Percentiles rank a stretch among this genome's conserved stretches.
Conservation (phyloP, 768 basidiomycete species). For the Fistulinella prunicolor region DNA sequence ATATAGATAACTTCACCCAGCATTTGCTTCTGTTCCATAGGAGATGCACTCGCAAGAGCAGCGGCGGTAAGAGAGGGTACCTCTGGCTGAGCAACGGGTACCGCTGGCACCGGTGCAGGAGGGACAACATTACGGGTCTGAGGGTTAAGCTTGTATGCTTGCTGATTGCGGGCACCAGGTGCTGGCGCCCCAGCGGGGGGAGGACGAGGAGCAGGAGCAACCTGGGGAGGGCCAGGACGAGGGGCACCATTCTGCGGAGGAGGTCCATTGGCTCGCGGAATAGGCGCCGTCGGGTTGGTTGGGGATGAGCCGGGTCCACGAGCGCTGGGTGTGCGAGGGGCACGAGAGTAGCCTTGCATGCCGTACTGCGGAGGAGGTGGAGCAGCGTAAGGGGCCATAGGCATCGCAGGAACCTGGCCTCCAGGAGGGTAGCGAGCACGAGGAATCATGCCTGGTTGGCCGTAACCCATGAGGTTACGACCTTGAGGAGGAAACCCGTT, state of each 20-base stretch:
- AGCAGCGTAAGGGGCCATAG: constrained; percentile 71
- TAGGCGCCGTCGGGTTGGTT: constrained; percentile 56
- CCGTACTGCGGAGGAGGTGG: constrained; percentile 74
- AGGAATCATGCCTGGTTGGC: constrained; percentile 83
- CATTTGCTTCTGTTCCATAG: constrained; percentile 97
- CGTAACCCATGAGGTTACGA: constrained; percentile 77
- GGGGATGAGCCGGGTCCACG: constrained; percentile 73
- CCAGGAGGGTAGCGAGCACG: constrained; percentile 81
- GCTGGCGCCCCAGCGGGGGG: constrained; percentile 46
- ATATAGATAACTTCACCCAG: constrained; percentile 96
- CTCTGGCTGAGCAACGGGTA: constrained; percentile 45
- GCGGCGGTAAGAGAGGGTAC: constrained; percentile 61
- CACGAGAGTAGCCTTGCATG: constrained; percentile 62
- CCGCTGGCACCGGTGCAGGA: constrained; percentile 32
- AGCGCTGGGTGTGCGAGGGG: constrained; percentile 57
- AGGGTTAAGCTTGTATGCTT: constrained; percentile 32
- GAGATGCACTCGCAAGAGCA: constrained; percentile 54
- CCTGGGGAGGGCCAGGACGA: constrained; percentile 44
- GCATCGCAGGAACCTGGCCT: constrained; percentile 73
- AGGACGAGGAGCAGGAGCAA: constrained; percentile 42
- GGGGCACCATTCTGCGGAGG: constrained; percentile 53
- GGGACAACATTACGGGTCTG: constrained; percentile 37
- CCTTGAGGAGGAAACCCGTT: constrained; percentile 68
- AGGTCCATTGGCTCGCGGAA: constrained; percentile 64
- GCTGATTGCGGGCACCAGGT: constrained; percentile 35